Conservation (phyloP, 805 yeast genomes). For the Wickerhamiella spandovensis region DNA sequence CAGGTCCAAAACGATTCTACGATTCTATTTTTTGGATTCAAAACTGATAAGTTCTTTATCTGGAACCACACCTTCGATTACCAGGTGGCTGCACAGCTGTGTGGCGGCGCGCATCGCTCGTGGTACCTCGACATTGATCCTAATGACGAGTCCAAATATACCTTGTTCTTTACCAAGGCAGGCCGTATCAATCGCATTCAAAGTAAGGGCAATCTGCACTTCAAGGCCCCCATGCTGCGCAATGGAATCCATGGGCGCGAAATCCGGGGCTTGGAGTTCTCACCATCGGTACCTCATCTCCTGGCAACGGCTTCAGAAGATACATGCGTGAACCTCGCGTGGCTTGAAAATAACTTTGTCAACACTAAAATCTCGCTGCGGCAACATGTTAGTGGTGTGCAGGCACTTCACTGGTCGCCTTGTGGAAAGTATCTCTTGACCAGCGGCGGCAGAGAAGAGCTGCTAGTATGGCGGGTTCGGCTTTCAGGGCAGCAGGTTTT, state of each 20-base stretch:
- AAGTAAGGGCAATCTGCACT: conserved; percentile 11
- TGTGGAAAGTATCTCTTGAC: conserved; percentile 33
- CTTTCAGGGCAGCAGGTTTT: conserved; percentile 29
- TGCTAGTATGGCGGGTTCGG: conserved; percentile 60
- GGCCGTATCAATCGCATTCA: conserved; percentile 1
- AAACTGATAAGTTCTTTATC: conserved; percentile 59
- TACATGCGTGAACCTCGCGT: conserved; percentile 58
- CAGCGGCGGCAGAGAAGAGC: conserved; percentile 66
- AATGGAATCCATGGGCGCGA: conserved; percentile 88
- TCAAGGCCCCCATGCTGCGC: conserved; percentile 23
- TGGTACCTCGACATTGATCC: conserved; percentile 41
- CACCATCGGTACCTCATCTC: conserved; percentile 26
- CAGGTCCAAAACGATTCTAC: conserved; percentile 27
- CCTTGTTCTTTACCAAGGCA: conserved; percentile 40
- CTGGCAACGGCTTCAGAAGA: conserved; percentile 82
- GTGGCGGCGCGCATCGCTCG: conserved; percentile 87
- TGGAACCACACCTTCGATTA: conserved; percentile 71
- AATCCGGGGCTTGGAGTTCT: conserved; percentile 58
- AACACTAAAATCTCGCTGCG: conserved; percentile 32
- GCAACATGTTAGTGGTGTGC: conserved; percentile 82
- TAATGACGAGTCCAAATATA: conserved; percentile 31
- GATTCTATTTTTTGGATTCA: conserved; percentile 64
- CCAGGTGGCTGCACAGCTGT: conserved; percentile 54
- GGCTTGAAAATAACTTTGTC: conserved; percentile 36
- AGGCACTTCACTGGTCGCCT: conserved; percentile 42